Percentiles rank a stretch among this genome's conserved stretches.
phyloP scores from a whole-genome alignment of 1,284 basidiomycete species.

The Apiotrichum mycotoxinovorans region DNA sequence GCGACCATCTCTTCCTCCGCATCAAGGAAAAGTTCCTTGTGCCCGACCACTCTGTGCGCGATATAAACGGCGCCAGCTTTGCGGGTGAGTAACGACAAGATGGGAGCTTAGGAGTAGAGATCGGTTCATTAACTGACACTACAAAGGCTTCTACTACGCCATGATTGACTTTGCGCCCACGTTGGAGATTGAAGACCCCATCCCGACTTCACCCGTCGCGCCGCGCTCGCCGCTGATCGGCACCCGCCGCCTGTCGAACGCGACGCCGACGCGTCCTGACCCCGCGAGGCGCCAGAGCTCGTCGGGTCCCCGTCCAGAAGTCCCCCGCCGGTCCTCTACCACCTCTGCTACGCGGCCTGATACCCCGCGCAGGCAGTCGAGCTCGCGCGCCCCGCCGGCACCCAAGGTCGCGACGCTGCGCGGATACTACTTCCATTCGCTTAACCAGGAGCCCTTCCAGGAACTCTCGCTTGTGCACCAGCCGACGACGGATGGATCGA shows the following conservation, averaged over 20 bases:
- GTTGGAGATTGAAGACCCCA: slow-evolving; percentile 20
- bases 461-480: slow-evolving; percentile 52
- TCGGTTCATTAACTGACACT: too few relatives aligned
- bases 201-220: slow-evolving; percentile 29
- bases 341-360: slow-evolving; percentile 6
- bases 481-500: slow-evolving; percentile 33
- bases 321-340: slow-evolving; percentile 15
- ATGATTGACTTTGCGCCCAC: slow-evolving; percentile 48
- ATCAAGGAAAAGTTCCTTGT: slow-evolving; percentile 97
- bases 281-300: slow-evolving; percentile 21
- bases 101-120: slow-evolving; percentile 6
- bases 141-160: slow-evolving; percentile 73
- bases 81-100: slow-evolving; percentile 61
- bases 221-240: slow-evolving; percentile 19
- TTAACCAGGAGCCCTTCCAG: slow-evolving; percentile 50
- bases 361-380: slow-evolving; percentile 21
- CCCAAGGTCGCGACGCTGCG: slow-evolving; percentile 39
- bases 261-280: slow-evolving; percentile 13
- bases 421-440: slow-evolving; percentile 79
- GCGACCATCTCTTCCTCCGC: slow-evolving; percentile 71
- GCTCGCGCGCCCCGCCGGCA: slow-evolving; percentile 20
- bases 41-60: slow-evolving; percentile 85
- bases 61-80: slow-evolving; percentile 93
- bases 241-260: slow-evolving; percentile 12
- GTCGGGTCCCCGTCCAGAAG: background rate